Conservation (phyloP, 768 basidiomycete species). For the Serendipita vermifera region DNA sequence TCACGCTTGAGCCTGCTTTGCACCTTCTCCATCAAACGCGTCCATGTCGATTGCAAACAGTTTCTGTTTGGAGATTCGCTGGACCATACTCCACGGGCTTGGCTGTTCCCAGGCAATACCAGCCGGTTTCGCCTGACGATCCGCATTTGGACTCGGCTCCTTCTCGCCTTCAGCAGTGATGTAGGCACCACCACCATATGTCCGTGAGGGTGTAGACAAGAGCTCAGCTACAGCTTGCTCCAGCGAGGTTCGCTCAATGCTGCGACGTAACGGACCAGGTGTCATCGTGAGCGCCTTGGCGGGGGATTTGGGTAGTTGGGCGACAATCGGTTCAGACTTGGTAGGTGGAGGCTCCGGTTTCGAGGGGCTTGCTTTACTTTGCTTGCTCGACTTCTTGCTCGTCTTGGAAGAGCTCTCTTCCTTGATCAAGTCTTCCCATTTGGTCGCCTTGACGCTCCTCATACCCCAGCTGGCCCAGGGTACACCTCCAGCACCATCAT, state of each 20-base stretch:
- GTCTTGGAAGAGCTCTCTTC: not conserved
- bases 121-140: not conserved
- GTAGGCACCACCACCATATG: not conserved
- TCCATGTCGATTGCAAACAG: constrained; percentile 5
- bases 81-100: constrained; percentile 7
- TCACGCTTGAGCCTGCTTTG: too few relatives aligned
- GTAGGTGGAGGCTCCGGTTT: not conserved
- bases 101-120: not conserved
- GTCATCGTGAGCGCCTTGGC: not conserved
- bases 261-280: not conserved
- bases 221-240: not conserved
- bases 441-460: not conserved
- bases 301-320: not conserved
- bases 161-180: not conserved
- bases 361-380: not conserved
- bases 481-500: not conserved
- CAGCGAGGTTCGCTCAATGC: not conserved
- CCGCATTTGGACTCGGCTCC: not conserved
- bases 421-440: constrained; percentile 1
- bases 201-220: not conserved
- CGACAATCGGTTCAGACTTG: not conserved
- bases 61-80: constrained; percentile 2
- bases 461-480: constrained; percentile 7
- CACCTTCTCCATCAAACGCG: too few relatives aligned
- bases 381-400: not conserved